Base-by-base conservation (phyloP, 1,139 yeast species). In the Sugiyamaella neomexicana region DNA sequence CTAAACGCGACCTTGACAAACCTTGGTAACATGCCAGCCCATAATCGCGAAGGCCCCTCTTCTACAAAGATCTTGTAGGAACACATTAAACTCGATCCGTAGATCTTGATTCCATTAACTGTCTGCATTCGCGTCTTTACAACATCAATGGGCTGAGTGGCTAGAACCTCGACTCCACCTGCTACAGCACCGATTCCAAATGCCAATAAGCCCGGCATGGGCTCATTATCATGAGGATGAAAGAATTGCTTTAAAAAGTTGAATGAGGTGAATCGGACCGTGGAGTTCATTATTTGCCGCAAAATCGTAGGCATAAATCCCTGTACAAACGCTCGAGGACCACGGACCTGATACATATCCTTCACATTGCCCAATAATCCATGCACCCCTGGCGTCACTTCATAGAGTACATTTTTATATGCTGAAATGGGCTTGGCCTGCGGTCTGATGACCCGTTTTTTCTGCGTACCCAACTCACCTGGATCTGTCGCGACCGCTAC, bases 61-160 rank as follows among this genome's bases (percentile, higher is more conserved):
- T 80, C 81, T 17, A 83, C 73, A 62, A 86, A 85, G 6, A 89
- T 77, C 60, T 82, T 75, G 68, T 85, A 88, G 1, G 90, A 85
- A 55, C 97, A 86, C 41, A 83, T 75, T 61, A 89, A 72, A 7
- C 73, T 66, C 68, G 88, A 91, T 50, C 80, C 80, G 68, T 86
- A 87, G 2, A 82, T 67, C 32, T 77, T 70, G 57, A 80, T 76
- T 10, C 85, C 85, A 66, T 79, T 77, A 56, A 86, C 81, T 59
- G 90, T 82, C 70, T 91, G 97, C 81, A 90, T 82, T 67, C 96
- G 81, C 1, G 97, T 83, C 71, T 93, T 93, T 51, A 91, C 74
- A 4, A 90, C 90, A 72, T 93, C 99, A 17, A 93, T 74, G 0
- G 99, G 99, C 71, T 91, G 98, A 0, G 98, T 91, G 0, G 82